These are phyloP conservation scores for Lablab purpureus DNA, from an alignment of 306 rosid genomes.

Conservation along the genomic window DNA sequence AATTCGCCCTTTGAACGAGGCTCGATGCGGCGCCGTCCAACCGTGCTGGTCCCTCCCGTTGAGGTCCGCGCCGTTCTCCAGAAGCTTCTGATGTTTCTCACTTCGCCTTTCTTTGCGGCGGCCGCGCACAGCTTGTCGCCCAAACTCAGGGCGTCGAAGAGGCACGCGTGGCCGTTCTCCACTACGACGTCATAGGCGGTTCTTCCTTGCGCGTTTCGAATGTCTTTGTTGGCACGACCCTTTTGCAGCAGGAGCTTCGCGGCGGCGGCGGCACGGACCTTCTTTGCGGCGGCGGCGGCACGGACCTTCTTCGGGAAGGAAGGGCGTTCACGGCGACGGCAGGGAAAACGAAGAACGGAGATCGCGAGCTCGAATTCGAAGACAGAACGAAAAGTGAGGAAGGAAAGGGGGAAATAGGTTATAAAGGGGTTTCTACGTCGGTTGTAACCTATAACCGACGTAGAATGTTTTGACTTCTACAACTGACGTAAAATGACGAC, in stretches of 20 bases:
- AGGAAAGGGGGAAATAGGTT: too few relatives aligned
- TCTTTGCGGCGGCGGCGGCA: too few relatives aligned
- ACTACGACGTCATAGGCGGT: slow-evolving; percentile 70
- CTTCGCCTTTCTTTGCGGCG: slow-evolving; percentile 70
- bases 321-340: too few relatives aligned
- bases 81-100: slow-evolving; percentile 60
- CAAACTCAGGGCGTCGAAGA: slow-evolving; percentile 67
- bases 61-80: slow-evolving; percentile 64
- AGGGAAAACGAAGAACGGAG: too few relatives aligned
- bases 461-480: too few relatives aligned
- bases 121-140: slow-evolving; percentile 75
- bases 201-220: slow-evolving; percentile 61
- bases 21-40: slow-evolving; percentile 85
- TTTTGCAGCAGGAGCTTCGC: slow-evolving; percentile 68
- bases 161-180: slow-evolving; percentile 63
- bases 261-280: too few relatives aligned
- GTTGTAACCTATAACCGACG: too few relatives aligned
- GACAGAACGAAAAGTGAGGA: too few relatives aligned
- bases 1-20: slow-evolving; percentile 70
- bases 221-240: slow-evolving; percentile 72
- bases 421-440: too few relatives aligned
- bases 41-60: slow-evolving; percentile 82
- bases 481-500: too few relatives aligned
- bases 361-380: too few relatives aligned
- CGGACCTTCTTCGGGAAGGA: too few relatives aligned